Conservation (phyloP, 176 grass and related monocot genomes). For the Hyparrhenia diplandra region DNA sequence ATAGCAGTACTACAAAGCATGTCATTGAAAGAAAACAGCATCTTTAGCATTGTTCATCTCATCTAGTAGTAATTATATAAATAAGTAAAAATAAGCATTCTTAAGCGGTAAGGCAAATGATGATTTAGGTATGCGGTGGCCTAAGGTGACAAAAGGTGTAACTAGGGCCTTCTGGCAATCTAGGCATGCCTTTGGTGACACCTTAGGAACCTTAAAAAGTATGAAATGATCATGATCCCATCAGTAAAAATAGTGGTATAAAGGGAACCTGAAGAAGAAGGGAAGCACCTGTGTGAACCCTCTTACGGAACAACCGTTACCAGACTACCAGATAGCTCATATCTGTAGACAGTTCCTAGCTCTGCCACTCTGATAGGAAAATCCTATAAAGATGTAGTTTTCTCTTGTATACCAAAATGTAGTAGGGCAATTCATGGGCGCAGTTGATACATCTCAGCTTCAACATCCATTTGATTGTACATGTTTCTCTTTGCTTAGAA, state of each 20-base stretch:
- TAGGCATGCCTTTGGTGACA: background rate
- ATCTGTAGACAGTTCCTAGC: slow-evolving; percentile 97
- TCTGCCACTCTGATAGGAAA: slow-evolving; percentile 90
- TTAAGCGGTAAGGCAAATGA: background rate
- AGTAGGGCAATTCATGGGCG: slow-evolving; percentile 98
- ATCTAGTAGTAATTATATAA: background rate
- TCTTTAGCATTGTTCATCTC: background rate
- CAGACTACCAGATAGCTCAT: slow-evolving; percentile 87
- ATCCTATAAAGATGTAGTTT: slow-evolving; percentile 89
- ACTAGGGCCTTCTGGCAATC: background rate
- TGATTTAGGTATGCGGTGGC: background rate
- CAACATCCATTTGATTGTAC: slow-evolving; percentile 94
- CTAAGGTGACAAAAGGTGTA: background rate
- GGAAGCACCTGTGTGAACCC: slow-evolving; percentile 87
- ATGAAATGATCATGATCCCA: background rate
- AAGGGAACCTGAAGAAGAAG: slow-evolving; percentile 13
- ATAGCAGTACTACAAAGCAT: background rate
- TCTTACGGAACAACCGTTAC: slow-evolving; percentile 93
- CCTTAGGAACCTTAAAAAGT: background rate
- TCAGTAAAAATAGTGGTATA: background rate
- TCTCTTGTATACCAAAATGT: slow-evolving; percentile 92
- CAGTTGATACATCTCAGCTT: slow-evolving; percentile 91
- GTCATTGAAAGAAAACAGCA: background rate
- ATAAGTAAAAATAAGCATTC: background rate
- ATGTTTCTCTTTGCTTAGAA: slow-evolving; percentile 96